Percentiles rank a stretch among this genome's conserved stretches.
These are phyloP conservation scores for Beta macrorhiza DNA, from an alignment of 179 eudicot genomes.

Conservation along the genomic window DNA sequence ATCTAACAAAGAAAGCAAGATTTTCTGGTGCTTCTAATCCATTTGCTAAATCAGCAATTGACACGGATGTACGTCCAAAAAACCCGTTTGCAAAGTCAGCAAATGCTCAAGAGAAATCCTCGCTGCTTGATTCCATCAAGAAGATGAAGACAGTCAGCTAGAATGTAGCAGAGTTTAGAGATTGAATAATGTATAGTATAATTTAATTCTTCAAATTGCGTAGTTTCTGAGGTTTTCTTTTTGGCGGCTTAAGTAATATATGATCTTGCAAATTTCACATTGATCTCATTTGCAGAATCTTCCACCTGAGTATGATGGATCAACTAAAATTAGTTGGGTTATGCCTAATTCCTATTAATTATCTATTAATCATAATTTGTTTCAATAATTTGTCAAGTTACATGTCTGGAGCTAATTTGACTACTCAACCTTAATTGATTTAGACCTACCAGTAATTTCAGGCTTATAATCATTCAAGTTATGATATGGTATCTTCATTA, in stretches of 20 bases:
- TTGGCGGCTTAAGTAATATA: background rate
- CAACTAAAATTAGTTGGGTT: conserved; percentile 11
- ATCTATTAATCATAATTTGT: background rate
- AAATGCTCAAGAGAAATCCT: conserved; percentile 50
- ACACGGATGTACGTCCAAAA: conserved; percentile 40
- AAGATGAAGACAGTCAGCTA: conserved; percentile 53
- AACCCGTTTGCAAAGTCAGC: conserved; percentile 91
- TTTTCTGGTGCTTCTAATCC: conserved; percentile 56
- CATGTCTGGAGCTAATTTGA: background rate
- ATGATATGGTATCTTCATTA: background rate
- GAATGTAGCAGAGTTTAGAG: background rate
- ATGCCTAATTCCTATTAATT: conserved; percentile 9
- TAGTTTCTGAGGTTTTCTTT: background rate
- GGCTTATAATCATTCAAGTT: background rate
- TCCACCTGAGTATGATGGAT: conserved; percentile 14
- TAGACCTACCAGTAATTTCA: background rate
- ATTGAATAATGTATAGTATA: conserved; percentile 22
- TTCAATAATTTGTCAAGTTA: background rate
- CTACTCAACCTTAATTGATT: conserved; percentile 10
- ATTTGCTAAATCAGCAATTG: conserved; percentile 59
- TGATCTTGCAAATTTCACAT: background rate
- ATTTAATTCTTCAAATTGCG: background rate
- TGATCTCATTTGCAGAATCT: background rate
- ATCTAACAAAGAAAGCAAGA: conserved; percentile 32
- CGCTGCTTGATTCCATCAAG: conserved; percentile 74